Evolutionary conservation across 2,329 filamentous ascomycete species (phyloP), one percentile per base, ranked within the genome.

Genomic region (Nemania diffusa): DNA sequence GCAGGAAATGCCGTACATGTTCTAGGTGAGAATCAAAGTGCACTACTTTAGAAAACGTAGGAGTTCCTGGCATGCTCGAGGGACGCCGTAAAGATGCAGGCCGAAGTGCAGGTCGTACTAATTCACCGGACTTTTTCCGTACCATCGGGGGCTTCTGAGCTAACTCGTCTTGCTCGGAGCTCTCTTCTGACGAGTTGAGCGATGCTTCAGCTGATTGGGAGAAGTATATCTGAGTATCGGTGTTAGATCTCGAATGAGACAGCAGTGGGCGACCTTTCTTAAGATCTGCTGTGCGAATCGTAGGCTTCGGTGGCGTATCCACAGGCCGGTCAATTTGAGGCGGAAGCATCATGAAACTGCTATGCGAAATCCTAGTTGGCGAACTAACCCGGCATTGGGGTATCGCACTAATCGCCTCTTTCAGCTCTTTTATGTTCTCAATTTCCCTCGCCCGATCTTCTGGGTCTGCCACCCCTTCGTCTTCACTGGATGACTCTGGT

Each of bases 11-110:
- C 34, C 96, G 89, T 44, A 98, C 95, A 74, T 98, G 95, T 81
- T 98, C 96, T 44, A 98, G 88, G 76, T 97, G 93, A 27, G 95
- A 93, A 80, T 98, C 96, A 78, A 99, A 99, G 80, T 99, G 96
- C n/a, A 99, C 96, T 13, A 92, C 94, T 80, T 99, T 99, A 73
- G 91, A 92, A 78, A 95, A 98, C 8, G 95, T 96, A 0, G 96
- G 96, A 0, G 96, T 99, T 62, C 96, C 96, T 8, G 96, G 96
- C 93, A 98, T 97, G 82, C 95, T 98, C 3, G 93, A 97, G 0
- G 95, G 95, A 65, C 96, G 88, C 71, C 93, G 87, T 71, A 88
- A 87, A n/a, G 92, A 92, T 13, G 92, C 85, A 44, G 91, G 89
- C 57, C 96, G 90, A 58, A 99, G 87, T 22, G 96, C 96, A 13